A percentile compares a stretch with the other conserved stretches of the same genome.
Evolutionary conservation across 371 early-diverging fungal species (phyloP).

Genomic region (Entomophthora muscae): DNA sequence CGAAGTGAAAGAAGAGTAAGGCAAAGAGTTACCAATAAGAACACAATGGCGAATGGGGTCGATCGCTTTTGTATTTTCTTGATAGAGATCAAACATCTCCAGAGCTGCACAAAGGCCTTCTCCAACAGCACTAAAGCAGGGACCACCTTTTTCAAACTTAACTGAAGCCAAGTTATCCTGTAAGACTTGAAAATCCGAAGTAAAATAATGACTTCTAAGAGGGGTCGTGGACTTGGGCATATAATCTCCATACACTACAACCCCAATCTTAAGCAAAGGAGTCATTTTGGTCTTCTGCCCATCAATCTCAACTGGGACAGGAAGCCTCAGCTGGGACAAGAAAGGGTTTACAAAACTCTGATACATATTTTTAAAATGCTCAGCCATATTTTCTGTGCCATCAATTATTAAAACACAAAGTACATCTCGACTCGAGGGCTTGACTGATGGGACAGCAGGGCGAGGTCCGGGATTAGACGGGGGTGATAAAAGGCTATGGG

Average conservation of each 20-base stretch:
- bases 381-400: neutral
- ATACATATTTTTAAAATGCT: neutral
- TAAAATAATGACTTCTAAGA: neutral
- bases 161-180: neutral
- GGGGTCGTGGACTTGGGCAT: neutral
- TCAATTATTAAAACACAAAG: neutral
- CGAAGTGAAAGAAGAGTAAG: neutral
- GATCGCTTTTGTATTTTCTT: neutral
- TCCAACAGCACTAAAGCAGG: neutral
- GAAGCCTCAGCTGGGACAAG: neutral
- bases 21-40: neutral
- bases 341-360: neutral
- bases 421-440: neutral
- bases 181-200: neutral
- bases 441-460: neutral
- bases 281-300: neutral
- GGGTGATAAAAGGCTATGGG: neutral
- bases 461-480: neutral
- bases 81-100: neutral
- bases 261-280: neutral
- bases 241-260: neutral
- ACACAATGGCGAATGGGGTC: neutral
- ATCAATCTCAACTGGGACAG: neutral
- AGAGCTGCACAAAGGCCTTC: neutral
- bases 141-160: neutral